Evolutionary conservation across 2,329 filamentous ascomycete genomes (phyloP).

Genomic region (Zasmidium cellare): DNA sequence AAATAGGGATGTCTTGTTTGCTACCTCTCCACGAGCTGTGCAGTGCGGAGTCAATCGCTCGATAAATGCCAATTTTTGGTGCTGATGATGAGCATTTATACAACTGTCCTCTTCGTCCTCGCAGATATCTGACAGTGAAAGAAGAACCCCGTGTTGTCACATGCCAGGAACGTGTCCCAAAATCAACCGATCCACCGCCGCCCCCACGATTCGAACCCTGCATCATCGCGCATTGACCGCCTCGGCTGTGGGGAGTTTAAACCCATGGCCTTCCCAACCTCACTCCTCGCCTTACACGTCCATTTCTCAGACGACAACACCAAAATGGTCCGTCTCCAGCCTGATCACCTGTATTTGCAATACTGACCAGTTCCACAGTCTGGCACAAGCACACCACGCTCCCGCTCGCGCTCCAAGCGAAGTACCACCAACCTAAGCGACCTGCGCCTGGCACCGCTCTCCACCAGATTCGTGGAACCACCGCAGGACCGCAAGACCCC

Average conservation of each 20-base stretch:
- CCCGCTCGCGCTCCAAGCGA: conserved; percentile 43
- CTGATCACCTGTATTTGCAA: background rate
- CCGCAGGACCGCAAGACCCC: conserved; percentile 34
- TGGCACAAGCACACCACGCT: conserved; percentile 24
- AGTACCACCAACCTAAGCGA: conserved; percentile 61
- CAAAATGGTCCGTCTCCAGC: background rate
- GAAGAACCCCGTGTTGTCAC: background rate
- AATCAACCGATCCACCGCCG: background rate
- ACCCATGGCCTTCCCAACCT: background rate
- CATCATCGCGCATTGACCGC: background rate
- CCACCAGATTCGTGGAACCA: conserved; percentile 44
- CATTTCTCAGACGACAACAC: background rate
- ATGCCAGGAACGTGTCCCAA: background rate
- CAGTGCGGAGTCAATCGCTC: no score
- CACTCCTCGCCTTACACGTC: background rate
- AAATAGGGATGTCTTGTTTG: no score
- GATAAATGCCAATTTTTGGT: no score
- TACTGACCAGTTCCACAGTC: background rate
- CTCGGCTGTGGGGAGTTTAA: background rate
- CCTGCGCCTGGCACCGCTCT: conserved; percentile 61
- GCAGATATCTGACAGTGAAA: no score
- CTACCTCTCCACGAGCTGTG: no score
- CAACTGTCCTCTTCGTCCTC: no score
- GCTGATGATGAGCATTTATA: no score
- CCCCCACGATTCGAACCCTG: background rate